phyloP scores from a whole-genome alignment of 2,329 filamentous ascomycete species.

The Blumeria graminis region DNA sequence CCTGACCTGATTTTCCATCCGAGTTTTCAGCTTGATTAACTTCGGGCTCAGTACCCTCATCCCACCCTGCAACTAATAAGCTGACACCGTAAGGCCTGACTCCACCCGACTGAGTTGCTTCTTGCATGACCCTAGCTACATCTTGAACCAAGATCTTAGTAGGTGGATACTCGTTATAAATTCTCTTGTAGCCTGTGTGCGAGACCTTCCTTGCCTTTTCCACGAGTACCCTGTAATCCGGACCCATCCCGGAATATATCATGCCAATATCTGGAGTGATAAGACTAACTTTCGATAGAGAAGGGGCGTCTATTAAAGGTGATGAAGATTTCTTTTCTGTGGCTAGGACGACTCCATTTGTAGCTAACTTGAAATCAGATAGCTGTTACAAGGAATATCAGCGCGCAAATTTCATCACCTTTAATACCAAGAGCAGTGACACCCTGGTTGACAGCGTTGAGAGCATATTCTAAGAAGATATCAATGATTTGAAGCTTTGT shows the following conservation, averaged over 20 bases:
- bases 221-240: constrained; percentile 90
- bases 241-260: constrained; percentile 98
- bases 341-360: constrained; percentile 94
- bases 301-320: constrained; percentile 82
- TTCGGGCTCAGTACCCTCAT: constrained; percentile 84
- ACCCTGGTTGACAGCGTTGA: constrained; percentile 97
- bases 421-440: constrained; percentile 97
- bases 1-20: constrained; percentile 37
- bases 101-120: constrained; percentile 93
- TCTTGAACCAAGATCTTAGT: constrained; percentile 98
- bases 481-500: constrained; percentile 5
- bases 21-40: constrained; percentile 32
- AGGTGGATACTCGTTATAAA: constrained; percentile 99
- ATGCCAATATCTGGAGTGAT: constrained; percentile 99
- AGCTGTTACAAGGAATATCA: background rate
- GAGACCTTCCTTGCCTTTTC: constrained; percentile 97
- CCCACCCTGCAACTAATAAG: constrained; percentile 88
- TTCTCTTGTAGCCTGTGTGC: constrained; percentile 95
- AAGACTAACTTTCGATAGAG: constrained; percentile 88
- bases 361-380: constrained; percentile 31
- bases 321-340: constrained; percentile 99
- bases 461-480: constrained; percentile 59
- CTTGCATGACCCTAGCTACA: constrained; percentile 92
- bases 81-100: constrained; percentile 93
- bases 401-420: constrained; percentile 28